These are phyloP conservation scores for Rhizophora mangle DNA, from an alignment of 345 rosid species.

Conservation along the genomic window DNA sequence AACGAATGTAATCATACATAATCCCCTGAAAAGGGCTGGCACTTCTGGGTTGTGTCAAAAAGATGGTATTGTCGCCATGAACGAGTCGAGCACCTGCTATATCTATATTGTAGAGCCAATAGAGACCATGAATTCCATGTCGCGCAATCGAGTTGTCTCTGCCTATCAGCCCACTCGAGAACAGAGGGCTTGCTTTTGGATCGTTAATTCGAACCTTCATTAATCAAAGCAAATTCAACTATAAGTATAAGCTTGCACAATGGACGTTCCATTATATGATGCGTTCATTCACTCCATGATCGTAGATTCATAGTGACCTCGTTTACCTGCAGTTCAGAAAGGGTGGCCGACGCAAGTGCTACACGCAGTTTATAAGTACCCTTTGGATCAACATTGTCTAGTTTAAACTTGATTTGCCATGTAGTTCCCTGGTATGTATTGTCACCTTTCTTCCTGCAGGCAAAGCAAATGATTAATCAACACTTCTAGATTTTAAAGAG, in stretches of 20 bases:
- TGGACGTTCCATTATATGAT: too few relatives aligned
- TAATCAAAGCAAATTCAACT: background rate
- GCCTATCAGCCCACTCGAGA: conserved; percentile 23
- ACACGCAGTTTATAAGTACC: conserved; percentile 16
- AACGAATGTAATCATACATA: conserved; percentile 28
- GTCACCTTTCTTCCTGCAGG: conserved; percentile 13
- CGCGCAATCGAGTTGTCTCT: conserved; percentile 27
- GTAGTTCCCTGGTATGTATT: conserved; percentile 21
- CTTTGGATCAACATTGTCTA: background rate
- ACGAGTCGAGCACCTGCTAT: conserved; percentile 15
- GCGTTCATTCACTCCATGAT: too few relatives aligned
- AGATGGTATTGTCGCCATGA: conserved; percentile 16
- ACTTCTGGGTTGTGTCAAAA: conserved; percentile 23
- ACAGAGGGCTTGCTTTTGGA: conserved; percentile 16
- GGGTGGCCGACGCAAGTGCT: conserved; percentile 22
- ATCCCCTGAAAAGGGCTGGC: conserved; percentile 22
- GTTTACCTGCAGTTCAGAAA: conserved; percentile 22
- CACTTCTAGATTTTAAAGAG: too few relatives aligned
- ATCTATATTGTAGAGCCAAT: conserved; percentile 16
- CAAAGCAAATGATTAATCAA: background rate
- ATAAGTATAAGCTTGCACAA: too few relatives aligned
- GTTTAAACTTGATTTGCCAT: conserved; percentile 19
- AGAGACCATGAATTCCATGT: conserved; percentile 30
- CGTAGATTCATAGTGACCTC: background rate
- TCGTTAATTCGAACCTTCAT: conserved; percentile 20